Percentiles rank a stretch among this genome's conserved stretches.
Conservation (phyloP, 257 asterid species). For the Eustoma russellianum region DNA sequence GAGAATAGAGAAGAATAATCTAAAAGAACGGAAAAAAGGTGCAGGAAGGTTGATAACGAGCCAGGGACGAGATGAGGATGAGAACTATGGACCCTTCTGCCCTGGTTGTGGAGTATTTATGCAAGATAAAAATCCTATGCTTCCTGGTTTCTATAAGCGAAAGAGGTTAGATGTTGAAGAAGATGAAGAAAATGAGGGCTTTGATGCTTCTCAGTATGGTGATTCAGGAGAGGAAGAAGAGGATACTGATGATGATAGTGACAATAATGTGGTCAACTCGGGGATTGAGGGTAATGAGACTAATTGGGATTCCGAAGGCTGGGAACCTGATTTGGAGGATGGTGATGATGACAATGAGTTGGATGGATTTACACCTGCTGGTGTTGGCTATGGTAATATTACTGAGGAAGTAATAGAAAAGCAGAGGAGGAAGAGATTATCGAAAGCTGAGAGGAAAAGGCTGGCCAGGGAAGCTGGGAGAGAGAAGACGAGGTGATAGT, state of each 20-base stretch:
- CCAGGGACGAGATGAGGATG: conserved; percentile 84
- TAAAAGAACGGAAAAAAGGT: conserved; percentile 31
- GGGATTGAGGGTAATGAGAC: conserved; percentile 22
- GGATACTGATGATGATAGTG: conserved; percentile 16
- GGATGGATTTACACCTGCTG: conserved; percentile 81
- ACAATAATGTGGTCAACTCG: neutral
- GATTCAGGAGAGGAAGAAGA: conserved; percentile 38
- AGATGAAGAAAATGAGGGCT: conserved; percentile 23
- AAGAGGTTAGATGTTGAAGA: conserved; percentile 26
- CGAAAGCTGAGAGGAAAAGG: conserved; percentile 74
- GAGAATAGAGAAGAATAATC: conserved; percentile 21
- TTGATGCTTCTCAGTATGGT: conserved; percentile 31
- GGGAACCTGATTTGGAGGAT: conserved; percentile 49
- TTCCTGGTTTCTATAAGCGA: conserved; percentile 64
- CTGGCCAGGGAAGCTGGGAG: conserved; percentile 50
- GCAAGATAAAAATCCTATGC: conserved; percentile 81
- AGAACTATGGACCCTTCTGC: conserved; percentile 55
- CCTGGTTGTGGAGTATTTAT: conserved; percentile 94
- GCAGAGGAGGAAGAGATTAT: conserved; percentile 39
- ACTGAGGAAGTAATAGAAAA: conserved; percentile 65
- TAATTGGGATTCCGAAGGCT: conserved; percentile 56
- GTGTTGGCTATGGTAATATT: conserved; percentile 77
- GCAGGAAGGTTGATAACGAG: conserved; percentile 50
- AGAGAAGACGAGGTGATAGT: conserved; percentile 70
- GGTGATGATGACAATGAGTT: conserved; percentile 44